These are phyloP conservation scores for Chalciporus sp. DNA, from an alignment of 1,284 basidiomycete genomes.

Conservation along the genomic window DNA sequence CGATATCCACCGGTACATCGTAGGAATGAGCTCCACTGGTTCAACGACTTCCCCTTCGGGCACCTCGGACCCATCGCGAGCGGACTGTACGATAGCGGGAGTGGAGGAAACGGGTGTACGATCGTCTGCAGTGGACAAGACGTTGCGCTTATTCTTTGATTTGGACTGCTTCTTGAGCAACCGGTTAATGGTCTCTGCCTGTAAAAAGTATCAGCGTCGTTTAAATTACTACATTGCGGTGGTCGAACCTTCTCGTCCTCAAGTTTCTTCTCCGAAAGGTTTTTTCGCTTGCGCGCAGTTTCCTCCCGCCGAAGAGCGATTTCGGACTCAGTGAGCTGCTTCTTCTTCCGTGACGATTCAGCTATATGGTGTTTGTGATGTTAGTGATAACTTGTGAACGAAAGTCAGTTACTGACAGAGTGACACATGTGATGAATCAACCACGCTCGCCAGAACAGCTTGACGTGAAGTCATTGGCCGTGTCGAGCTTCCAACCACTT, in stretches of 20 bases:
- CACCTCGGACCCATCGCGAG: conserved; percentile 31
- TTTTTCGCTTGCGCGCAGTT: conserved; percentile 82
- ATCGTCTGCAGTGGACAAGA: conserved; percentile 49
- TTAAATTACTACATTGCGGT: background rate
- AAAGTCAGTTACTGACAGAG: conserved; percentile 11
- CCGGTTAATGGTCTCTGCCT: conserved; percentile 89
- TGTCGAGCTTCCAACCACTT: conserved; percentile 35
- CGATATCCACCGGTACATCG: conserved; percentile 67
- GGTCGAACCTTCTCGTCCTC: conserved; percentile 84
- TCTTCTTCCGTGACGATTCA: conserved; percentile 67
- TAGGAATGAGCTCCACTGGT: conserved; percentile 42
- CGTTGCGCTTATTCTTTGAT: conserved; percentile 64
- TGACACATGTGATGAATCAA: conserved; percentile 66
- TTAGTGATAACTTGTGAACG: background rate
- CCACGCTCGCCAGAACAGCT: conserved; percentile 68
- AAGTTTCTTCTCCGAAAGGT: conserved; percentile 86
- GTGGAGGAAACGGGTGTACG: conserved; percentile 39
- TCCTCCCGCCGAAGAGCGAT: conserved; percentile 82
- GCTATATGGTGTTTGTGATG: conserved; percentile 32
- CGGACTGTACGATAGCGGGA: conserved; percentile 31
- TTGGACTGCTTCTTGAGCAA: conserved; percentile 86
- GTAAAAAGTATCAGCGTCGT: background rate
- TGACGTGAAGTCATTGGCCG: conserved; percentile 71
- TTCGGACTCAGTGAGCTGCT: conserved; percentile 81
- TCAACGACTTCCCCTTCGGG: conserved; percentile 37